Base-by-base conservation (phyloP, 164 flowering plant species). In the Vitis rotundifolia region DNA sequence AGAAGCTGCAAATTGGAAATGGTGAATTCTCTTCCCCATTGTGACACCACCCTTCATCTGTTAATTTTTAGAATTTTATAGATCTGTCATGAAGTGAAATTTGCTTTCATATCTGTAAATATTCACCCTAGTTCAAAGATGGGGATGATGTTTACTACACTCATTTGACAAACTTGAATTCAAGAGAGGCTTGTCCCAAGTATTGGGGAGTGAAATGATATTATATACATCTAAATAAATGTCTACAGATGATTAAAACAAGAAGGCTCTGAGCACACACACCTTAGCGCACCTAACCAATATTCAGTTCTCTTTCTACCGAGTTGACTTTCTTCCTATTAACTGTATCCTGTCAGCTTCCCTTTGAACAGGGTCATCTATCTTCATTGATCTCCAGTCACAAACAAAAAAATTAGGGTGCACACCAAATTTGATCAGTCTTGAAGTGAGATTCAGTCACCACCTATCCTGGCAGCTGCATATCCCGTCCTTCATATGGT, bases 381-480 rank as follows among this genome's bases (percentile, higher is more conserved):
- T 11, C 55, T 52, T 11, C 15, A 52, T 52, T 52, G 12, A 4
- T 14, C 55, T 52, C 4, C 15, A 52, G 55, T 11, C 14, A 11
- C 55, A 11, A 52, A 52, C 15, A 14, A 11, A 52, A 14, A 11
- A 52, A 52, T 9, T 37, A 3, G 44, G 44, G 7, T 5, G 44
- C 44, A 37, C 7, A 37, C 44, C 44, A 37, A 6, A 37, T 37
- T 37, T 37, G 44, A 37, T 37, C 6, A 37, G 7, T 37, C 44
- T 37, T 6, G 7, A 37, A 29, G 4, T 29, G 37, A 2, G 37
- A 29, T 29, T 29, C 37, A 29, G 44, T 84, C 70, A 84, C 85
- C 83, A 81, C 28, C 73, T 81, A 57, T 81, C 80, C 16, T 63
- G 66, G 75, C 83, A 84, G 64, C 79, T 73, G 68, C 84, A 81